Evolutionary conservation across 306 rosid genomes (phyloP).

Genomic region (Alnus glutinosa): DNA sequence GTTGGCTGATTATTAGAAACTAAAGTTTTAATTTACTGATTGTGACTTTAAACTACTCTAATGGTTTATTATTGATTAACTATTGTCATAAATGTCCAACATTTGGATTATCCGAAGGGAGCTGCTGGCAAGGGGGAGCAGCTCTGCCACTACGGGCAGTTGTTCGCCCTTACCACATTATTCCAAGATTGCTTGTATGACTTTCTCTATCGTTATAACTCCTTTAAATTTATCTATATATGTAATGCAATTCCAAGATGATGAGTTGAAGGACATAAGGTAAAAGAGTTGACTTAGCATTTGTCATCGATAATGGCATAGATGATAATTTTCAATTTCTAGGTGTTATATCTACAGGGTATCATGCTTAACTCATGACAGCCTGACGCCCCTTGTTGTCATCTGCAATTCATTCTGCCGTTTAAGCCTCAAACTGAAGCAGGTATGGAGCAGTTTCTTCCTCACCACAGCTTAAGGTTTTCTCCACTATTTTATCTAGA

Average conservation of each 20-base stretch:
- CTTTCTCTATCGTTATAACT: not conserved
- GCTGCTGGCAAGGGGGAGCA: not conserved
- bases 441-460: conserved; percentile 21
- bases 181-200: not conserved
- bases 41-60: not conserved
- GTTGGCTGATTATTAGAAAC: not conserved
- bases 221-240: not conserved
- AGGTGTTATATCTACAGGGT: conserved; percentile 19
- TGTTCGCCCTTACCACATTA: not conserved
- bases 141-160: not conserved
- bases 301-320: conserved; percentile 27
- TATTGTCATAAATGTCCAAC: not conserved
- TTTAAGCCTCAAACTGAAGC: not conserved
- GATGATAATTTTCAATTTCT: conserved; percentile 29
- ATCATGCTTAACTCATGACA: conserved; percentile 33
- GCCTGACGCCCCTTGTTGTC: conserved; percentile 26
- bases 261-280: conserved; percentile 2
- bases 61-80: not conserved
- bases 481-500: conserved; percentile 9
- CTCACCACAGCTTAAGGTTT: conserved; percentile 13
- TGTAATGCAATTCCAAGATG: not conserved
- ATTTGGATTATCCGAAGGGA: not conserved
- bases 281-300: not conserved
- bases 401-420: conserved; percentile 14
- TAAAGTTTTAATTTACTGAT: not conserved